Conservation (phyloP, 1,284 basidiomycete species). For the Boletus sp. region DNA sequence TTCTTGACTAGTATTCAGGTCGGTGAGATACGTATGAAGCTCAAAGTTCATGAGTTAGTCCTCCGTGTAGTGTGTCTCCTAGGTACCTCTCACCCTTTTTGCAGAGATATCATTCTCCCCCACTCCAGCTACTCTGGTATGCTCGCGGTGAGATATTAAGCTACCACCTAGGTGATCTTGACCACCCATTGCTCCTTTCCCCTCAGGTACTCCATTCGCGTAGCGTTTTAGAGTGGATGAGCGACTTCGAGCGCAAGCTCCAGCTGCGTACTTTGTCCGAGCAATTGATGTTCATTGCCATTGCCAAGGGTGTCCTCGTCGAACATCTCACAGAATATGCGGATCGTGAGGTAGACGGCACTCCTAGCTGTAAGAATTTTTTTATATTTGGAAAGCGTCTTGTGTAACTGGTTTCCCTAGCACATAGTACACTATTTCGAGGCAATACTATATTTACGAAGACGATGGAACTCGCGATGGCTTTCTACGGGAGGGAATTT, state of each 20-base stretch:
- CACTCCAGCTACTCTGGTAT: constrained; percentile 53
- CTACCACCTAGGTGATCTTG: not conserved
- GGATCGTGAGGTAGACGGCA: constrained; percentile 61
- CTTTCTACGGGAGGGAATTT: constrained; percentile 69
- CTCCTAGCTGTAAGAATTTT: constrained; percentile 49
- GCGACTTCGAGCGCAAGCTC: constrained; percentile 62
- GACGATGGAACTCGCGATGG: constrained; percentile 74
- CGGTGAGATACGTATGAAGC: constrained; percentile 69
- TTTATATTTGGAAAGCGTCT: not conserved
- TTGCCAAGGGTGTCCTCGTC: constrained; percentile 59
- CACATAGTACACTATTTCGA: constrained; percentile 68
- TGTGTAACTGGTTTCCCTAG: constrained; percentile 31
- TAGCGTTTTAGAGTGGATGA: constrained; percentile 72
- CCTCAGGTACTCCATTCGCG: constrained; percentile 56
- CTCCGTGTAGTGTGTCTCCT: not conserved
- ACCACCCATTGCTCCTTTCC: constrained; percentile 5
- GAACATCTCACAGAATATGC: constrained; percentile 65
- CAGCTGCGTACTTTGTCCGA: constrained; percentile 57
- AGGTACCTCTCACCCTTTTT: constrained; percentile 14
- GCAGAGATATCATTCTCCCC: constrained; percentile 72
- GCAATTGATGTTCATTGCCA: constrained; percentile 64
- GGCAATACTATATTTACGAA: constrained; percentile 81
- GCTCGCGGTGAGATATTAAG: constrained; percentile 42
- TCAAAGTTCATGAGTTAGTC: constrained; percentile 73
- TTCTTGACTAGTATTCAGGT: constrained; percentile 52